A percentile compares a stretch with the other conserved stretches of the same genome.
Conservation (phyloP, 768 basidiomycete species). For the Podaxis carcinomalis region DNA sequence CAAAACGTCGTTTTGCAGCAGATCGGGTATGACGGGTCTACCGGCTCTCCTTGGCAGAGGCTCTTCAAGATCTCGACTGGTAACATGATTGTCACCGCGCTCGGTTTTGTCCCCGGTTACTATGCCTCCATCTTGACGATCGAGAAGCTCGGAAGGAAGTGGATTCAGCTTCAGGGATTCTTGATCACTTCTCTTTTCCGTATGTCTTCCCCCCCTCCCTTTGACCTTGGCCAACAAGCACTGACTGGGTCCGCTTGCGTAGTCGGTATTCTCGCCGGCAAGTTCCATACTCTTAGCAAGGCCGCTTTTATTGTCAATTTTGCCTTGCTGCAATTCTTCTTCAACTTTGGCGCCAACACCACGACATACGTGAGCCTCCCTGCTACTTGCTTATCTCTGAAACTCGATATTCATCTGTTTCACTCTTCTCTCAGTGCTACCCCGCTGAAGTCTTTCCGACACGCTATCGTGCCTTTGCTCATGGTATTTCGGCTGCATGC, state of each 20-base stretch:
- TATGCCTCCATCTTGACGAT: slow-evolving; percentile 56
- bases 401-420: neutral
- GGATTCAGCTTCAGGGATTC: slow-evolving; percentile 77
- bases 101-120: slow-evolving; percentile 75
- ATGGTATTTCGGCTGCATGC: slow-evolving; percentile 68
- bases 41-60: slow-evolving; percentile 56
- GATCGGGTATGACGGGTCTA: slow-evolving; percentile 62
- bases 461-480: slow-evolving; percentile 65
- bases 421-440: slow-evolving; percentile 41
- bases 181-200: slow-evolving; percentile 63
- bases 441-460: slow-evolving; percentile 82
- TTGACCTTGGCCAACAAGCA: neutral
- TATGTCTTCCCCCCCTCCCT: slow-evolving; percentile 23
- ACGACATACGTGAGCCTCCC: slow-evolving; percentile 44
- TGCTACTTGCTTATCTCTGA: neutral
- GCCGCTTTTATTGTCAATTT: slow-evolving; percentile 69
- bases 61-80: slow-evolving; percentile 67
- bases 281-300: slow-evolving; percentile 52
- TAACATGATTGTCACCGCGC: slow-evolving; percentile 65
- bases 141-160: slow-evolving; percentile 69
- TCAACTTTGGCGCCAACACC: slow-evolving; percentile 77
- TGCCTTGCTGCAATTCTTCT: slow-evolving; percentile 74
- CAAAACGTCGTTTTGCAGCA: slow-evolving; percentile 73
- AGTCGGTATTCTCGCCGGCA: slow-evolving; percentile 69
- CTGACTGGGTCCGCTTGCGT: neutral